phyloP scores from a whole-genome alignment of 1,284 basidiomycete species.

The Nidula niveotomentosa region DNA sequence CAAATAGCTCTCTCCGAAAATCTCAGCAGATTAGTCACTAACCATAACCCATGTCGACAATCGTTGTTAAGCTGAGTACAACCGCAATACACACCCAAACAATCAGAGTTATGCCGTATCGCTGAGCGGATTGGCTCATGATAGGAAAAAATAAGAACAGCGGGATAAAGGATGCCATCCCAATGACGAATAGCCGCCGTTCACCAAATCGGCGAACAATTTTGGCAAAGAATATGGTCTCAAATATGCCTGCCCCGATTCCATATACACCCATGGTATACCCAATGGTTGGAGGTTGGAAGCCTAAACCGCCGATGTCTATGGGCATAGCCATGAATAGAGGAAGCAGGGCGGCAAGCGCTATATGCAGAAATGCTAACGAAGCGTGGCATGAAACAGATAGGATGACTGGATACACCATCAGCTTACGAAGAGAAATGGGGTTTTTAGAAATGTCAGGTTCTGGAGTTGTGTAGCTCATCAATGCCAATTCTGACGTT shows the following conservation, averaged over 20 bases:
- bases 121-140: conserved; percentile 41
- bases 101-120: conserved; percentile 20
- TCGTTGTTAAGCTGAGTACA: conserved; percentile 27
- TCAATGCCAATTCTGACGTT: no score
- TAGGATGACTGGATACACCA: conserved; percentile 30
- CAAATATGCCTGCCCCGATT: conserved; percentile 49
- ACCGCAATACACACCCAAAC: conserved; percentile 32
- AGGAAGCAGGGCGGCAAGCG: conserved; percentile 53
- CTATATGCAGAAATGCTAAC: conserved; percentile 50
- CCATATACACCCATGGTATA: conserved; percentile 50
- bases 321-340: conserved; percentile 63
- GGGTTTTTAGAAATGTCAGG: conserved; percentile 5
- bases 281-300: conserved; percentile 49
- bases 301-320: conserved; percentile 55
- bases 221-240: conserved; percentile 54
- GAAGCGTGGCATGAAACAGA: conserved; percentile 35
- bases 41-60: conserved; percentile 45
- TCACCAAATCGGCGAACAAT: conserved; percentile 50
- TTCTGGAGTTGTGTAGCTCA: no score
- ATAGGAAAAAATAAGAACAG: conserved; percentile 58
- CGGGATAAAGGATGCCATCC: conserved; percentile 45
- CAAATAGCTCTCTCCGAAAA: not conserved
- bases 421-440: conserved; percentile 28
- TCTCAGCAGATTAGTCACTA: conserved; percentile 10
- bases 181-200: conserved; percentile 46